These are phyloP conservation scores for Botryotinia calthae DNA, from an alignment of 2,329 filamentous ascomycete species.

Conservation along the genomic window DNA sequence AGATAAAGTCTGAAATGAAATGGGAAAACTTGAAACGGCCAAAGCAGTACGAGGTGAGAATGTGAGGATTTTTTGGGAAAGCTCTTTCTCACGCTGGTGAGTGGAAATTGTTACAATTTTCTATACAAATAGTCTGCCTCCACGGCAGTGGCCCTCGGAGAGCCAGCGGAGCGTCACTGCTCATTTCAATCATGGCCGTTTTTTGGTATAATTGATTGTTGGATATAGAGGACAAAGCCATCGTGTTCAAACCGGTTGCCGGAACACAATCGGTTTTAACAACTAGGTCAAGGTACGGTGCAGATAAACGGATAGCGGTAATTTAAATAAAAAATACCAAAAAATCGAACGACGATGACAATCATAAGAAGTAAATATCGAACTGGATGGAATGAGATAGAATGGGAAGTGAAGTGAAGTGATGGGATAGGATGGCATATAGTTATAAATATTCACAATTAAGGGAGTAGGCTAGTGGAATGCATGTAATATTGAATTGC, in stretches of 20 bases:
- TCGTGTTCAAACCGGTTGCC: no score
- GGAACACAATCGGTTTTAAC: not conserved
- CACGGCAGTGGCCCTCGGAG: not conserved
- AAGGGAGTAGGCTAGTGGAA: no score
- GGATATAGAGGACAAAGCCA: not conserved
- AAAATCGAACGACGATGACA: fast-evolving
- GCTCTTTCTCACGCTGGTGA: not conserved
- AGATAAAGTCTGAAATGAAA: not conserved
- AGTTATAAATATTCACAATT: not conserved
- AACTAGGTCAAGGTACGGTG: not conserved
- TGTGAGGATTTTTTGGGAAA: not conserved
- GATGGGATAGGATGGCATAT: not conserved
- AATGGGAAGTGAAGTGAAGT: not conserved
- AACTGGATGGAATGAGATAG: not conserved
- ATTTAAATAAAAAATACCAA: not conserved
- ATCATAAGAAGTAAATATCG: no score
- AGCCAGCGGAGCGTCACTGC: not conserved
- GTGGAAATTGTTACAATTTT: not conserved
- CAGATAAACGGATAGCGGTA: not conserved
- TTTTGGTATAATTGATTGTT: not conserved
- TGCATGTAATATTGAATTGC: no score
- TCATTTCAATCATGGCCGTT: not conserved
- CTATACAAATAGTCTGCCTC: not conserved
- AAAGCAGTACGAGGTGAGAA: not conserved
- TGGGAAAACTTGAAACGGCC: not conserved